Percentiles rank a stretch among this genome's conserved stretches.
phyloP scores from a whole-genome alignment of 2,329 filamentous ascomycete genomes.

The Penicillium occitanis region DNA sequence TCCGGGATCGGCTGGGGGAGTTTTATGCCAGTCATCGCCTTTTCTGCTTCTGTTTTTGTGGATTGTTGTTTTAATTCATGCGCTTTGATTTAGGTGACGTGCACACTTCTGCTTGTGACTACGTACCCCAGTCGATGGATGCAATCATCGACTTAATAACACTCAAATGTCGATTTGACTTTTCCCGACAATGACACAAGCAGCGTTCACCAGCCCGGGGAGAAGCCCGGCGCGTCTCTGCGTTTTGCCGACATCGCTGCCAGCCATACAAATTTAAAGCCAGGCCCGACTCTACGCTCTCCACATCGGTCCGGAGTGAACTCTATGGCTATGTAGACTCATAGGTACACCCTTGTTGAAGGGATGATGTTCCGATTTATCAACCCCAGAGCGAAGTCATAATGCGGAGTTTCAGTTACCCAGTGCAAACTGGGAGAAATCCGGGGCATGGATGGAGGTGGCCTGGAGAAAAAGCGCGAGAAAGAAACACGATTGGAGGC shows the following conservation, averaged over 20 bases:
- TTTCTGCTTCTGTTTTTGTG: neutral
- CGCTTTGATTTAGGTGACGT: neutral
- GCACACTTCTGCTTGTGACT: too few species aligned
- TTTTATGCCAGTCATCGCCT: neutral
- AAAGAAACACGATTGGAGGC: neutral
- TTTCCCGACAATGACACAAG: neutral
- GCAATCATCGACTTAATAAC: neutral
- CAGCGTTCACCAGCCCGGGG: neutral
- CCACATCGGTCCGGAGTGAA: neutral
- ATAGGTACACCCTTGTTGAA: too few species aligned
- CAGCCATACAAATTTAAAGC: neutral
- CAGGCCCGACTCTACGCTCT: neutral
- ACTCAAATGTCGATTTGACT: neutral
- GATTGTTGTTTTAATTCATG: neutral
- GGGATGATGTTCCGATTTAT: neutral
- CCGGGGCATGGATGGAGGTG: neutral
- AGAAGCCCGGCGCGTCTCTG: neutral
- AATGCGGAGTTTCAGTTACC: neutral
- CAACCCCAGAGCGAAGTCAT: neutral
- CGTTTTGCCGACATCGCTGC: conserved; percentile 1
- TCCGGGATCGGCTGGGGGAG: conserved; percentile 19
- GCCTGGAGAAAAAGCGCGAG: neutral
- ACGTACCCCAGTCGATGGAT: neutral
- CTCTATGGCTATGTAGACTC: neutral
- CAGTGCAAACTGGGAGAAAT: neutral